Percentiles rank a stretch among this genome's conserved stretches.
These are phyloP conservation scores for Pseudonitzschia multiseries DNA, from an alignment of 108 stramenopile genomes.

Conservation along the genomic window DNA sequence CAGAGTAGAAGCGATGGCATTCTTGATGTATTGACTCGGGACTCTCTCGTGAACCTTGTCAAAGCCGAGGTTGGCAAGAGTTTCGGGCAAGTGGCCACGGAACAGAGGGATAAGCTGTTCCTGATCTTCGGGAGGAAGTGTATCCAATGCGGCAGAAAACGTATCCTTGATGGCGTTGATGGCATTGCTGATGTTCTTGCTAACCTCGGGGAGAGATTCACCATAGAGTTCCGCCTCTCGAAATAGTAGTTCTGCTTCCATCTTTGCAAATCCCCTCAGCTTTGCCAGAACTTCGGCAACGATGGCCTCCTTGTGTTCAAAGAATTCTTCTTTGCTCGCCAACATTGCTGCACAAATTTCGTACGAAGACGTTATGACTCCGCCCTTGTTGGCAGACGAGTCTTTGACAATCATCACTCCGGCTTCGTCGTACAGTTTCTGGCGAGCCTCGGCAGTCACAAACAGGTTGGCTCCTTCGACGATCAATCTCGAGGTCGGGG, in stretches of 20 bases:
- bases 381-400: slow-evolving; percentile 98
- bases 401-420: slow-evolving; percentile 97
- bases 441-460: slow-evolving; percentile 90
- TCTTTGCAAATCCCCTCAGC: slow-evolving; percentile 76
- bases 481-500: slow-evolving; percentile 85
- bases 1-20: slow-evolving; percentile 88
- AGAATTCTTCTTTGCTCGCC: slow-evolving; percentile 89
- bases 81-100: slow-evolving; percentile 88
- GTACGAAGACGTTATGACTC: slow-evolving; percentile 95
- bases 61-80: slow-evolving; percentile 85
- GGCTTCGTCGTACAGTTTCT: slow-evolving; percentile 89
- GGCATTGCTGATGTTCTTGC: slow-evolving; percentile 85
- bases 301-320: slow-evolving; percentile 89
- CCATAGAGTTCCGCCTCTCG: slow-evolving; percentile 89
- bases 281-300: slow-evolving; percentile 91
- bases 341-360: slow-evolving; percentile 97
- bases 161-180: slow-evolving; percentile 96
- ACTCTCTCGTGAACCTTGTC: slow-evolving; percentile 74
- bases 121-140: slow-evolving; percentile 63
- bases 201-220: slow-evolving; percentile 76
- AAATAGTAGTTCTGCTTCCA: slow-evolving; percentile 97
- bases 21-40: slow-evolving; percentile 91
- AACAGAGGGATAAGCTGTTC: slow-evolving; percentile 75
- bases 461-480: slow-evolving; percentile 98
- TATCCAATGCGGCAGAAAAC: slow-evolving; percentile 71